Base-by-base conservation (phyloP, 2,329 filamentous ascomycete genomes). In the Pestalotiopsis fici region DNA sequence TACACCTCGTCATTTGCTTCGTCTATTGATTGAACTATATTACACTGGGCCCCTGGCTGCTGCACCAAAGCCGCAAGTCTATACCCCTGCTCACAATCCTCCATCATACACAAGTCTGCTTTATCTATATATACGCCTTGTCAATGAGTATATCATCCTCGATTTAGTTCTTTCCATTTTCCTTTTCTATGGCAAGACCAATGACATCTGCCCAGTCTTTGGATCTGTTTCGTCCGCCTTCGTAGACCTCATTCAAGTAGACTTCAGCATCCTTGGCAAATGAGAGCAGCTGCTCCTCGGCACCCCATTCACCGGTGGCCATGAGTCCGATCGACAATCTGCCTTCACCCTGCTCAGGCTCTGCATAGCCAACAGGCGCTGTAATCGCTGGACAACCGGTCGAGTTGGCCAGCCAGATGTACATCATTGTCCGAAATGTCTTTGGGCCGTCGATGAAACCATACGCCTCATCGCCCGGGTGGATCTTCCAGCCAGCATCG, bases 381-480 rank as follows among this genome's bases (percentile, higher is more conserved):
- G 84, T 89, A 13, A 97, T 87, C 1, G 93, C 89, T 0, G 95
- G 95, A 61, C 90, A 90, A 0, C 95, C 95, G 0, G 86, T 88
- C 72, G 94, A 90, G 79, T 98, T 98, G 6, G 94, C 92, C 43
- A 97, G 80, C 87, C 92, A 97, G 18, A 93, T 90, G 79, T 93
- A 97, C 78, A 91, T 88, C 93, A 97, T 97, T 75, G 88, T 93
- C 28, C 87, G 83, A n/a, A 97, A 82, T 18, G 88, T 90, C 69
- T 81, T 83, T 76, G 96, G 94, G 0, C 86, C 90, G 77, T 98
- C 91, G 47, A 86, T 90, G 71, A 93, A 83, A 2, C 95, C 95
- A 74, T 94, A 90, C n/a, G 82, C 82, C 18, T 89, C 82, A 54
- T 92, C 90, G 9, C 82, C 85, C 1, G 83, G 79, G 12, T 77